Conservation (phyloP, 805 yeast genomes). For the Candida gorgasii region DNA sequence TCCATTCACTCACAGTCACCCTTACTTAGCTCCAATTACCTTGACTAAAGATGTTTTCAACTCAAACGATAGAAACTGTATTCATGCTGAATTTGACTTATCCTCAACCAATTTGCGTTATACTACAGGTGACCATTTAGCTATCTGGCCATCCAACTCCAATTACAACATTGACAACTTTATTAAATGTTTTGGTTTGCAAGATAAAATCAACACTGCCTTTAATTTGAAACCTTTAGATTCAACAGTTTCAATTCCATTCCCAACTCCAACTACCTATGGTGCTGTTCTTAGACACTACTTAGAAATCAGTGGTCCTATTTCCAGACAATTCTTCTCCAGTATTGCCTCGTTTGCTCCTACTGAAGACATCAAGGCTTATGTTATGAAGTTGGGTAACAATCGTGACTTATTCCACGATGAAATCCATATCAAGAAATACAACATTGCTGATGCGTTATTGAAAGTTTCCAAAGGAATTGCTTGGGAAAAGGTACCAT, state of each 20-base stretch:
- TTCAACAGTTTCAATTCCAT: conserved; percentile 59
- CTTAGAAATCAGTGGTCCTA: conserved; percentile 88
- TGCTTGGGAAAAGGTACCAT: conserved; percentile 79
- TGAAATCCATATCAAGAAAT: conserved; percentile 59
- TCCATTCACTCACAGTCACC: conserved; percentile 81
- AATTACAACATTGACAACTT: conserved; percentile 71
- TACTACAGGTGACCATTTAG: conserved; percentile 94
- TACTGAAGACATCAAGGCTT: conserved; percentile 50
- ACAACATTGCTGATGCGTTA: conserved; percentile 77
- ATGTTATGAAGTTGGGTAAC: conserved; percentile 55
- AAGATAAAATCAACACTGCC: conserved; percentile 51
- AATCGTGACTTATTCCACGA: conserved; percentile 70
- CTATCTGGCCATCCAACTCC: conserved; percentile 91
- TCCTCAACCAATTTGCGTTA: conserved; percentile 74
- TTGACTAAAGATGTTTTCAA: conserved; percentile 70
- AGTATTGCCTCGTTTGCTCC: conserved; percentile 85
- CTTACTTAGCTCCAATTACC: conserved; percentile 72
- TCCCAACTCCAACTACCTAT: conserved; percentile 84
- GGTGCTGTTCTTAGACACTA: conserved; percentile 84
- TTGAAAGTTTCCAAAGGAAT: conserved; percentile 57
- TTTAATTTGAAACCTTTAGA: conserved; percentile 71
- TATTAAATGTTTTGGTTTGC: conserved; percentile 60
- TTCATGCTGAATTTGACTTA: conserved; percentile 87
- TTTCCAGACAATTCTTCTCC: conserved; percentile 82
- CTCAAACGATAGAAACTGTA: conserved; percentile 67